Base-by-base conservation (phyloP, 306 rosid species). In the Purshia tridentata region DNA sequence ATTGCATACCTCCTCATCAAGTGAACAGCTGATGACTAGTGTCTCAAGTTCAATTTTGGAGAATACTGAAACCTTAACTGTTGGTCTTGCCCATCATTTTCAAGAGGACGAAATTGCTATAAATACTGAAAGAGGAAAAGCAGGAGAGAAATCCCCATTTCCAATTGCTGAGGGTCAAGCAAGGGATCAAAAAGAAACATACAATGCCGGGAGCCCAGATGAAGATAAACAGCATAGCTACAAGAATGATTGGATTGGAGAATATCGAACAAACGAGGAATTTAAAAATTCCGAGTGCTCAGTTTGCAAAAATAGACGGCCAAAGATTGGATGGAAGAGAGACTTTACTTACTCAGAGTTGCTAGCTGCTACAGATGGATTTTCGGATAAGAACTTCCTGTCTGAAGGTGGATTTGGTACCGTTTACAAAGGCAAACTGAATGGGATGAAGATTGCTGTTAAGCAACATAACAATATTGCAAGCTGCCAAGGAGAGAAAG, bases 351-450 rank as follows among this genome's bases (percentile, higher is more conserved):
- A 83, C 60, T 60, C 79, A 14, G 97, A 91, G 49, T 85, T 93
- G 35, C 71, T 29, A 1, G 64, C 64, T 16, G 92, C 93, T 44
- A 93, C 98, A 40, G 19, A 70, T 2, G 85, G 91, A 41, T 89
- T 91, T 77, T 82, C 97, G 16, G 23, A 45, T 0, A 78, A 65
- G 64, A 93, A 87, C 65, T 93, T 72, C 70, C 65, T 93, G 52
- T 91, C 97, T 3, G 96, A 93, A 88, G 98, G 98, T 4, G 98
- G 98, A 15, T 91, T 86, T 73, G 98, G 98, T 68, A 74, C 84
- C 6, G 97, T 91, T 18, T 91, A 72, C 74, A 86, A 35, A 72
- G 98, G 97, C 22, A 70, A 82, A 35, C 15, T 89, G 5, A 59
- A 85, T 53, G 97, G 90, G 57, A 37, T 86, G 70, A 84, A 49